Evolutionary conservation across 2,329 filamentous ascomycete species (phyloP).

Genomic region (Claviceps spartinae): DNA sequence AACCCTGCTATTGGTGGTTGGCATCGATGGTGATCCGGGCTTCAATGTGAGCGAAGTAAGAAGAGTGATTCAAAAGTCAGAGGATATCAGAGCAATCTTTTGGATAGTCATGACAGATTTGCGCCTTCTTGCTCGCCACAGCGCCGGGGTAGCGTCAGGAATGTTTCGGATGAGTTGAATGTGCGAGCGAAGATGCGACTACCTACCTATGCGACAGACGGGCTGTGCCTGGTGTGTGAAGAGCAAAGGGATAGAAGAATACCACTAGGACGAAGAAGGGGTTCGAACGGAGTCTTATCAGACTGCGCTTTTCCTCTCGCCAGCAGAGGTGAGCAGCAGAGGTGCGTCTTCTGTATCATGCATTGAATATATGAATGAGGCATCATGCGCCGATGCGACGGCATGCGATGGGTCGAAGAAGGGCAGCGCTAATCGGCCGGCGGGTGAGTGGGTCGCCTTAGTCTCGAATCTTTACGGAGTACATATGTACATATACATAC

Average conservation of each 20-base stretch:
- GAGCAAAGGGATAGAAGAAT: background rate
- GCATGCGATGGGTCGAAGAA: background rate
- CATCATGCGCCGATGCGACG: background rate
- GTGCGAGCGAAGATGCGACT: background rate
- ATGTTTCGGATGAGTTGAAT: background rate
- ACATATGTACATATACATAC: no score
- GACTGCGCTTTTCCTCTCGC: background rate
- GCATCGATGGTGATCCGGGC: background rate
- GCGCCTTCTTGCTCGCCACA: background rate
- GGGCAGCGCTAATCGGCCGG: background rate
- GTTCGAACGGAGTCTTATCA: background rate
- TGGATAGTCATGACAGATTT: background rate
- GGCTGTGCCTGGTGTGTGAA: background rate
- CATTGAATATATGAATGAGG: background rate
- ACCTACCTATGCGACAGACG: background rate
- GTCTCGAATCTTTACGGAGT: no score
- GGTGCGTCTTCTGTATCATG: background rate
- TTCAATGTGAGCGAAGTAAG: background rate
- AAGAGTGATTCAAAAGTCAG: background rate
- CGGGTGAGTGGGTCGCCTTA: background rate
- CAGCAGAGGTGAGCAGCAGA: constrained; percentile 2
- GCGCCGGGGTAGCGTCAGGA: background rate
- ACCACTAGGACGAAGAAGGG: background rate
- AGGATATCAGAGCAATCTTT: no score
- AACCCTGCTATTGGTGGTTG: background rate